Evolutionary conservation across 2,329 filamentous ascomycete species (phyloP).

Genomic region (Pseudogymnoascus sp.): DNA sequence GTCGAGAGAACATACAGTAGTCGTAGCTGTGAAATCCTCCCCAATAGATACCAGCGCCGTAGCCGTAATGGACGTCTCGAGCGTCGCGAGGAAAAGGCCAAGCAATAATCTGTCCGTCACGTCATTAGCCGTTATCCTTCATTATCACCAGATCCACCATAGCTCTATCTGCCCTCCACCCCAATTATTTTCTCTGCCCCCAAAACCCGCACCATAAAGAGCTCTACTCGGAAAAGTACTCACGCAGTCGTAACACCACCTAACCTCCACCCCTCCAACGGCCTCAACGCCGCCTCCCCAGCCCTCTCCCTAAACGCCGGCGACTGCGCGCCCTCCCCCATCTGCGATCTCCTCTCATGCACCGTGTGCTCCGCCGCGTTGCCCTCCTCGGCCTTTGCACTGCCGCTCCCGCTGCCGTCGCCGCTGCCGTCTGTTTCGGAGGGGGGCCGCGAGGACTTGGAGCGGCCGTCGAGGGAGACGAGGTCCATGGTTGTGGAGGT

Average conservation of each 20-base stretch:
- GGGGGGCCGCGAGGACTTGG: not conserved
- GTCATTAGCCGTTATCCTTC: not conserved
- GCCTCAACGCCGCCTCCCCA: not conserved
- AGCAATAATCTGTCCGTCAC: constrained; percentile 34
- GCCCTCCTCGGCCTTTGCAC: not conserved
- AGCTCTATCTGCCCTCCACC: not conserved
- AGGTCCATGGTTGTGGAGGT: not conserved
- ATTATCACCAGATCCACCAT: not conserved
- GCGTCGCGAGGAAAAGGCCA: constrained; percentile 50
- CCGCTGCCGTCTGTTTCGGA: not conserved
- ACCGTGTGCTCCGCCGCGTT: not conserved
- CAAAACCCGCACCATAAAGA: not conserved
- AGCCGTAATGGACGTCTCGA: constrained; percentile 54
- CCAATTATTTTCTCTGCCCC: not conserved
- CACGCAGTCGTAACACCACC: not conserved
- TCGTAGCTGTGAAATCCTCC: constrained; percentile 34
- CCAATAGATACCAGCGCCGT: constrained; percentile 50
- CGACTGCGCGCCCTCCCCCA: not conserved
- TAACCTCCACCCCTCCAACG: not conserved
- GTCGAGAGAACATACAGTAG: not conserved
- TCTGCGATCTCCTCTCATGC: not conserved
- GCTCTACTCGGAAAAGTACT: not conserved
- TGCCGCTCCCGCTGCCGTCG: not conserved
- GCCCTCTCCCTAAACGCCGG: not conserved
- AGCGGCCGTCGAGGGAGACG: not conserved